Evolutionary conservation across 2,329 filamentous ascomycete species (phyloP).

Genomic region (Fusarium chlamydosporum): DNA sequence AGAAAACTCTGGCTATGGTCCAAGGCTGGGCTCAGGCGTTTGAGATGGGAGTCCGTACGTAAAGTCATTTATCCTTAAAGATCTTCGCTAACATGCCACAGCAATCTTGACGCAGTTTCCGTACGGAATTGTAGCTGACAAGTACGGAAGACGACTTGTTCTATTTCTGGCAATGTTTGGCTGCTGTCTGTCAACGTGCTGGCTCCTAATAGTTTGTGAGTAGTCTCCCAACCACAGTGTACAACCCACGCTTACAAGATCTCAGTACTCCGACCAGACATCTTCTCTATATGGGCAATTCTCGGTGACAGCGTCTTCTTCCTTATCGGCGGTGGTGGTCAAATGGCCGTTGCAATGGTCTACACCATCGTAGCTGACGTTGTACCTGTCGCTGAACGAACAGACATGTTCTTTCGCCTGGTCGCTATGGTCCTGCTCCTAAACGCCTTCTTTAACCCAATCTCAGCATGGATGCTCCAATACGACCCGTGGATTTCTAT

Average conservation of each 20-base stretch:
- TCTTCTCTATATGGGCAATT: slow-evolving; percentile 59
- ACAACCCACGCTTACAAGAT: slow-evolving; percentile 19
- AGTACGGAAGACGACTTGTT: slow-evolving; percentile 61
- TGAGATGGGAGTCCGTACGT: slow-evolving; percentile 63
- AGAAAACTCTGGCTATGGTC: slow-evolving; percentile 66
- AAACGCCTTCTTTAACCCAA: slow-evolving; percentile 57
- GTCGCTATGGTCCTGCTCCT: slow-evolving; percentile 56
- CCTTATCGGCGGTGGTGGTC: slow-evolving; percentile 60
- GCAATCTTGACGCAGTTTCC: slow-evolving; percentile 62
- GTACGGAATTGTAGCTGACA: slow-evolving; percentile 63
- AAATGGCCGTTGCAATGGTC: slow-evolving; percentile 60
- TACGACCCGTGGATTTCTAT: slow-evolving; percentile 59
- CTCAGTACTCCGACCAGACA: slow-evolving; percentile 55
- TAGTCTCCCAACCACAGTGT: background rate
- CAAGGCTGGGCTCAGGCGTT: slow-evolving; percentile 62
- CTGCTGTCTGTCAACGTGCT: slow-evolving; percentile 48
- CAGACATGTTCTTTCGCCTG: slow-evolving; percentile 60
- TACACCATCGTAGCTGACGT: slow-evolving; percentile 64
- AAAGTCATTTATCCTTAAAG: fast-evolving
- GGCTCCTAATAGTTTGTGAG: slow-evolving; percentile 55
- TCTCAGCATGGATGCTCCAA: slow-evolving; percentile 59
- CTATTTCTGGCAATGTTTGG: slow-evolving; percentile 57
- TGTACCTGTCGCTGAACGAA: slow-evolving; percentile 56
- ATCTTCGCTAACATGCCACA: slow-evolving; percentile 34
- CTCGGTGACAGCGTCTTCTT: slow-evolving; percentile 54